Base-by-base conservation (phyloP, 352 stramenopile species). In the Stramenopiles sp. region DNA sequence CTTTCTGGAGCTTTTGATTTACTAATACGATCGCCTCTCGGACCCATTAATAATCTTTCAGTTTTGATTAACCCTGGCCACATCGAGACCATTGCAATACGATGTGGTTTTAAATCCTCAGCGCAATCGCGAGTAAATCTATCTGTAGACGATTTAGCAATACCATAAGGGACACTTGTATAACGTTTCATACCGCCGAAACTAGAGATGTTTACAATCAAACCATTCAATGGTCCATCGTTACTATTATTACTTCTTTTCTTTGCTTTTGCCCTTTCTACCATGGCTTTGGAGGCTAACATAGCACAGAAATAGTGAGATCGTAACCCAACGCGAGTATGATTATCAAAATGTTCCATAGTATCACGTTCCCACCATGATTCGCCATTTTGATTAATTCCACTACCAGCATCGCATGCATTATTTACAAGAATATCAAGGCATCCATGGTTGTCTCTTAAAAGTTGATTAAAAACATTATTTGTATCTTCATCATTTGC, bases 81-180 rank as follows among this genome's bases (percentile, higher is more conserved):
- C 20, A 91, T 78, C 7, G 83, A 82, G 31, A 84, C 80, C 0
- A 83, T 86, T 27, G 80, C 83, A 23, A 91, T 78, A 63, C 83
- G 82, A 32, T 84, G 63, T 30, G 82, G 80, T 43, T 76, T 53
- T 7, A 91, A 74, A 81, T 91, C 80, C 6, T 85, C 32, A 20
- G 85, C 43, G 85, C 89, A 89, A 80, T 91, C 87, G 7, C 79
- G 80, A 0, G 84, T 83, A 65, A 91, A 80, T 43, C 87, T 80
- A 83, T 91, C 87, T 13, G 85, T 79, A n/a, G 78, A 86, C 7
- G 85, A 84, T 74, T 91, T 91, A 43, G 81, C 84, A 30, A 90
- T 84, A 30, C 87, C 87, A 82, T 91, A 91, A 0, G 86, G 81
- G 0, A 90, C 85, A 83, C 90, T 91, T 0, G 87, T 89, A 69